Percentiles rank a stretch among this genome's conserved stretches.
These are phyloP conservation scores for Rubia occidens DNA, from an alignment of 305 asterid species.

Conservation along the genomic window DNA sequence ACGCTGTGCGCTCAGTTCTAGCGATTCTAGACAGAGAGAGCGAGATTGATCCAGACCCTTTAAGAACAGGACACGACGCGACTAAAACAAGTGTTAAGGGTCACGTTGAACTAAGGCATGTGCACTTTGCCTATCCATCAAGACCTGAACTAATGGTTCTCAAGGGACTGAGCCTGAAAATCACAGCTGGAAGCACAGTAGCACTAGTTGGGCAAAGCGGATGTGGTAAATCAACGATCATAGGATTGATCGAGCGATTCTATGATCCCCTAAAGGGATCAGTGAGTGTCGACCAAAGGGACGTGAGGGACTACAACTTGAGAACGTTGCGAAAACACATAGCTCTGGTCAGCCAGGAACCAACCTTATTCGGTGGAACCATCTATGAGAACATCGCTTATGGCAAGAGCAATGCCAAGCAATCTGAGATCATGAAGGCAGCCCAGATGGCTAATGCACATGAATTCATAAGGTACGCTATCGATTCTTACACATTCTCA, in stretches of 20 bases:
- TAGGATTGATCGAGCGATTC: slow-evolving; percentile 60
- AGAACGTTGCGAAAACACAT: slow-evolving; percentile 51
- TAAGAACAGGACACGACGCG: slow-evolving; percentile 26
- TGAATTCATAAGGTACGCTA: slow-evolving; percentile 60
- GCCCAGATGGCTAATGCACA: slow-evolving; percentile 69
- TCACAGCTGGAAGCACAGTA: slow-evolving; percentile 52
- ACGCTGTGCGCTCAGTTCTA: slow-evolving; percentile 65
- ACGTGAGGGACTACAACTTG: slow-evolving; percentile 47
- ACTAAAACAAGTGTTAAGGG: slow-evolving; percentile 35
- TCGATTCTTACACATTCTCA: background rate
- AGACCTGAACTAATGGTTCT: slow-evolving; percentile 60
- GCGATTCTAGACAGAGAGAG: slow-evolving; percentile 50
- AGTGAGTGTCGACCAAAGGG: slow-evolving; percentile 47
- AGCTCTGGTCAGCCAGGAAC: slow-evolving; percentile 74
- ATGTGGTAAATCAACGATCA: slow-evolving; percentile 63
- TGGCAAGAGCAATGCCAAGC: slow-evolving; percentile 43
- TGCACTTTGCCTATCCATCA: slow-evolving; percentile 61
- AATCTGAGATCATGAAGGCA: slow-evolving; percentile 62
- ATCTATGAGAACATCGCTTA: slow-evolving; percentile 64
- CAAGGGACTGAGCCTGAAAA: slow-evolving; percentile 51
- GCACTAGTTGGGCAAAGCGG: slow-evolving; percentile 82
- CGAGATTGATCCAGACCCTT: slow-evolving; percentile 51
- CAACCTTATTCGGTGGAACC: slow-evolving; percentile 61
- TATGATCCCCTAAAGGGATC: slow-evolving; percentile 63
- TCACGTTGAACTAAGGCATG: slow-evolving; percentile 49